Evolutionary conservation across 306 rosid species (phyloP).

Genomic region (Fragaria nilgerrensis): DNA sequence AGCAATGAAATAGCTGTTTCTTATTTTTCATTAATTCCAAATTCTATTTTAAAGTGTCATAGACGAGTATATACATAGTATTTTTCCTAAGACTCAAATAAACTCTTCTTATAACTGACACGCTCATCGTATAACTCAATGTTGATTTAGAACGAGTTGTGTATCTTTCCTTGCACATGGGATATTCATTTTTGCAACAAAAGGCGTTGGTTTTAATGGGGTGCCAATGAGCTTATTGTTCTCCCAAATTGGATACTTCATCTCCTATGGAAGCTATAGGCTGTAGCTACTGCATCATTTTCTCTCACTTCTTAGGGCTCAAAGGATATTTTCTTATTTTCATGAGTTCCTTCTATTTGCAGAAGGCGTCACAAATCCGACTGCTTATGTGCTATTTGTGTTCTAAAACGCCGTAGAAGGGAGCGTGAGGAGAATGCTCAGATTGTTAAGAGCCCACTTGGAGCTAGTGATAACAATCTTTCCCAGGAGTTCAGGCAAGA

Average conservation of each 20-base stretch:
- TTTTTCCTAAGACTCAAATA: neutral
- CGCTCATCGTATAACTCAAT: neutral
- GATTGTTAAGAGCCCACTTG: conserved; percentile 50
- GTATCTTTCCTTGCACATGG: neutral
- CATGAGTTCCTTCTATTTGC: conserved; percentile 34
- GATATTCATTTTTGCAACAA: neutral
- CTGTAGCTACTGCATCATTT: neutral
- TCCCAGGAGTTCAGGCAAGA: conserved; percentile 57
- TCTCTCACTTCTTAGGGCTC: neutral
- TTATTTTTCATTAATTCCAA: neutral
- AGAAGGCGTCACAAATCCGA: conserved; percentile 94
- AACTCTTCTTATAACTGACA: neutral
- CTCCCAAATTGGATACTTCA: neutral
- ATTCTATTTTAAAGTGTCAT: neutral
- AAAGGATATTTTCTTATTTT: conserved; percentile 7
- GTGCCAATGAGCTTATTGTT: neutral
- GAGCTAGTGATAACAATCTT: conserved; percentile 46
- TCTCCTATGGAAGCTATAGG: conserved; percentile 1
- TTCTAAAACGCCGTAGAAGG: conserved; percentile 84
- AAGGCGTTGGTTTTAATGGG: neutral
- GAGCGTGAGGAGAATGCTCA: conserved; percentile 89
- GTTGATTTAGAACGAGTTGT: neutral
- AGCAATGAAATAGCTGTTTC: neutral
- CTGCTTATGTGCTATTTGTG: conserved; percentile 94
- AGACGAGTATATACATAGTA: neutral